Base-by-base conservation (phyloP, 1,139 yeast species). In the Blastobotrys capitulatus region DNA sequence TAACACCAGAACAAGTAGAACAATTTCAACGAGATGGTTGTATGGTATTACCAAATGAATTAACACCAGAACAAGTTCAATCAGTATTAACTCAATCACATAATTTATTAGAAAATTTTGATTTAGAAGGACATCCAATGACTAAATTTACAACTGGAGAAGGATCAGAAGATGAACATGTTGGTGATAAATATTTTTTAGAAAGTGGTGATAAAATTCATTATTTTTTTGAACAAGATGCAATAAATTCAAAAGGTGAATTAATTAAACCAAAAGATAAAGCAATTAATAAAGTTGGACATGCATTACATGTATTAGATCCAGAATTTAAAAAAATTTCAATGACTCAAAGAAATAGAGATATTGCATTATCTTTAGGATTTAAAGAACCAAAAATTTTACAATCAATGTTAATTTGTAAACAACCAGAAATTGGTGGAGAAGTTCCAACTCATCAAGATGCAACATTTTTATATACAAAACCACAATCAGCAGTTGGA, bases 401-500 rank as follows among this genome's bases (percentile, higher is more conserved):
- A 42, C 95, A 86, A 64, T 80, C 87, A 54, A 86, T 86, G 95
- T 70, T 84, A 36, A 83, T 86, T 42, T 83, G 86, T 67, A 86
- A 86, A 61, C 94, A 85, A 60, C 90, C 94, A 0, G 76, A 74
- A 48, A 79, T 77, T 39, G 86, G 95, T 29, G 84, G 83, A 1
- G 83, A 81, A 40, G 95, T 86, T 0, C 94, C 94, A 1, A 74
- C 86, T 0, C 95, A 86, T 60, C 85, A 83, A 47, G 95, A 86
- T 62, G 89, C 82, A 1, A 80, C 82, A 2, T 86, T 86, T 58
- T 70, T 86, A 35, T 86, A 73, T 65, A 86, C 95, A 0, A 72
- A 79, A 27, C 95, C 95, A 0, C 81, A 77, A 49, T 69, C 80
- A 2, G 89, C 92, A 0, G 65, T 85, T 39, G 95, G 95, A 4